Conservation (phyloP, 1,284 basidiomycete species). For the Naganishia albida region DNA sequence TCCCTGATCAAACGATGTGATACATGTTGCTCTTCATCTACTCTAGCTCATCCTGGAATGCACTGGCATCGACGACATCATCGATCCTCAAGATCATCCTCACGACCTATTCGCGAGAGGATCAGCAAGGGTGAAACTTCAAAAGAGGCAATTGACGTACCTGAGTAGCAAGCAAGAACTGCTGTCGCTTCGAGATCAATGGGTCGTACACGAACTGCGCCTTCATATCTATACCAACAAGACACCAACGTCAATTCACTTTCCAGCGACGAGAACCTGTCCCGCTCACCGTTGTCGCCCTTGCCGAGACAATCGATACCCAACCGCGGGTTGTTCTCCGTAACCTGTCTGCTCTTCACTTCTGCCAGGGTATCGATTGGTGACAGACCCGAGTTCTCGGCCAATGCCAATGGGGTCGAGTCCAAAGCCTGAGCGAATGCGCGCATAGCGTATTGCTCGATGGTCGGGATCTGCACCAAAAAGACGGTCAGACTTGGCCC, state of each 20-base stretch:
- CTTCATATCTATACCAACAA: constrained; percentile 77
- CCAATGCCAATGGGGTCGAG: constrained; percentile 87
- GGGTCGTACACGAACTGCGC: constrained; percentile 96
- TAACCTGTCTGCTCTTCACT: constrained; percentile 91
- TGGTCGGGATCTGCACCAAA: constrained; percentile 70
- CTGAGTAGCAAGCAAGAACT: constrained; percentile 96
- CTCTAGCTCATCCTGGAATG: constrained; percentile 43
- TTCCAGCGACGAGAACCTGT: neutral
- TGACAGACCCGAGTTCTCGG: constrained; percentile 94
- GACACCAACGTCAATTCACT: constrained; percentile 3
- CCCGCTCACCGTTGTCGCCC: constrained; percentile 75
- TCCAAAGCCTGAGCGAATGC: constrained; percentile 94
- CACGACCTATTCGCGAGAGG: constrained; percentile 34
- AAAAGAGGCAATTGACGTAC: constrained; percentile 54
- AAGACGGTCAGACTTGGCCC: constrained; percentile 43
- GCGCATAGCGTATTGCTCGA: constrained; percentile 99
- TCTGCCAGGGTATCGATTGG: constrained; percentile 96
- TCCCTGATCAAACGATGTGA: neutral
- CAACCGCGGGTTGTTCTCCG: constrained; percentile 76
- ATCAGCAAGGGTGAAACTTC: neutral
- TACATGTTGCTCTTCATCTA: constrained; percentile 1
- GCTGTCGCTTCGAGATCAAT: constrained; percentile 94
- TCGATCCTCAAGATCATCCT: constrained; percentile 54
- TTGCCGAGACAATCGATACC: constrained; percentile 91
- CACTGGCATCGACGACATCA: constrained; percentile 52